Evolutionary conservation across 1,284 basidiomycete genomes (phyloP).

Genomic region (Tilletia horrida): DNA sequence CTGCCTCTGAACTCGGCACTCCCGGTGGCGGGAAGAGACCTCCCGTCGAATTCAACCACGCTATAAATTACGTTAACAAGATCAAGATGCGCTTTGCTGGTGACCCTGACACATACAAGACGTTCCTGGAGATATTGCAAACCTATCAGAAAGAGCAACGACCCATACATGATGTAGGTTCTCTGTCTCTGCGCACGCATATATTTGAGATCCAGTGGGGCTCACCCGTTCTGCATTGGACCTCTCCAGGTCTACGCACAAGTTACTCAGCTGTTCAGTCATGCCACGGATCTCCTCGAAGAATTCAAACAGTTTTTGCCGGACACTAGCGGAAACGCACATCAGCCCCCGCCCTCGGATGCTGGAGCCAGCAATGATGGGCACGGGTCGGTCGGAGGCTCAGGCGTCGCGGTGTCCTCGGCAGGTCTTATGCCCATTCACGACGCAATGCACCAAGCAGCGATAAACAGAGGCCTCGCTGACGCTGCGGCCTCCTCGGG

Average conservation of each 20-base stretch:
- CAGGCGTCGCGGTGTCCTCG: neutral
- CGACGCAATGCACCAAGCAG: neutral
- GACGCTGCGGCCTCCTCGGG: neutral
- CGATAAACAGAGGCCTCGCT: neutral
- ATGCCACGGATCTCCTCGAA: slow-evolving; percentile 83
- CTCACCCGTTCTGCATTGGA: neutral
- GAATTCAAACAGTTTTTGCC: slow-evolving; percentile 98
- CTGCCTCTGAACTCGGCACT: neutral
- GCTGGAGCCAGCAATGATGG: slow-evolving; percentile 7
- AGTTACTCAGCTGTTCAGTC: slow-evolving; percentile 86
- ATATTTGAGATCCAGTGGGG: no score
- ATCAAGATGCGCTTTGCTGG: slow-evolving; percentile 92
- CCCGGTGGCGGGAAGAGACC: slow-evolving; percentile 46
- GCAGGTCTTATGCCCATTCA: neutral
- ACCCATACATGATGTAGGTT: slow-evolving; percentile 77
- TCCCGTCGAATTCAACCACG: slow-evolving; percentile 87
- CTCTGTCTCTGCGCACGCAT: neutral
- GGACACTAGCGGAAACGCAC: slow-evolving; percentile 58
- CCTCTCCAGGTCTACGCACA: slow-evolving; percentile 78
- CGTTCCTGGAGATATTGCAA: slow-evolving; percentile 96
- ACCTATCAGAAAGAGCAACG: slow-evolving; percentile 93
- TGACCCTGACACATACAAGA: slow-evolving; percentile 93
- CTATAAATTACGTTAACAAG: slow-evolving; percentile 97
- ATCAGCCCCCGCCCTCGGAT: slow-evolving; percentile 19
- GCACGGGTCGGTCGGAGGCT: neutral